Percentiles rank a stretch among this genome's conserved stretches.
Evolutionary conservation across 768 basidiomycete genomes (phyloP).

Genomic region (Pisolithus tinctorius): DNA sequence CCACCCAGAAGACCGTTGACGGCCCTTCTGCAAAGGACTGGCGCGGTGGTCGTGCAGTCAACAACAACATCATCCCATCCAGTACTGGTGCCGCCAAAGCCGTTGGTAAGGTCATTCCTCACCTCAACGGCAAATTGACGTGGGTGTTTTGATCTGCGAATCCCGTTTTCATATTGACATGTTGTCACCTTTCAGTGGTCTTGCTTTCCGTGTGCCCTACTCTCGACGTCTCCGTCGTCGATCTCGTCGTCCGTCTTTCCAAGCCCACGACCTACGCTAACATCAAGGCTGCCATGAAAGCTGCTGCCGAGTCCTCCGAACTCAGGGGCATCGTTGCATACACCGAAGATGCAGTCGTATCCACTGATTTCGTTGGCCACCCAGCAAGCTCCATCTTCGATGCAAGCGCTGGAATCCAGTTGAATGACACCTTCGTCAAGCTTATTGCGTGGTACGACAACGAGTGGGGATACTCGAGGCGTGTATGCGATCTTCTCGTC

Average conservation of each 20-base stretch:
- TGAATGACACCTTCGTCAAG: constrained; percentile 94
- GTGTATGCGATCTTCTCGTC: constrained; percentile 85
- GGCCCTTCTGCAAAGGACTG: constrained; percentile 95
- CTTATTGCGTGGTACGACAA: constrained; percentile 95
- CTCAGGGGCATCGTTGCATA: constrained; percentile 78
- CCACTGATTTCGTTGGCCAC: constrained; percentile 86
- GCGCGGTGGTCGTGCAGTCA: constrained; percentile 94
- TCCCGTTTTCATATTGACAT: constrained; percentile 1
- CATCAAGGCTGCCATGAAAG: constrained; percentile 83
- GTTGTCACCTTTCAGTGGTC: constrained; percentile 47
- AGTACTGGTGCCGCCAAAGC: constrained; percentile 99
- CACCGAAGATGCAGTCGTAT: constrained; percentile 92
- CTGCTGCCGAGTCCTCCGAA: constrained; percentile 55
- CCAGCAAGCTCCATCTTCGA: constrained; percentile 87
- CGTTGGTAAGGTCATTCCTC: constrained; percentile 96
- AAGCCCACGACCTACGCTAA: constrained; percentile 81
- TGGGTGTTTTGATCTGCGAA: constrained; percentile 30
- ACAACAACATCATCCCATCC: constrained; percentile 98
- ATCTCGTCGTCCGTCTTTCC: constrained; percentile 89
- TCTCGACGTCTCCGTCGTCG: constrained; percentile 94
- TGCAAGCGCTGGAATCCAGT: constrained; percentile 84
- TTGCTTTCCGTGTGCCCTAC: constrained; percentile 98
- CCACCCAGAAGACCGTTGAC: constrained; percentile 93
- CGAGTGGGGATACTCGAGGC: constrained; percentile 90
- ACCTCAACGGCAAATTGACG: constrained; percentile 97